Base-by-base conservation (phyloP, 805 yeast species). In the Candida boleticola region DNA sequence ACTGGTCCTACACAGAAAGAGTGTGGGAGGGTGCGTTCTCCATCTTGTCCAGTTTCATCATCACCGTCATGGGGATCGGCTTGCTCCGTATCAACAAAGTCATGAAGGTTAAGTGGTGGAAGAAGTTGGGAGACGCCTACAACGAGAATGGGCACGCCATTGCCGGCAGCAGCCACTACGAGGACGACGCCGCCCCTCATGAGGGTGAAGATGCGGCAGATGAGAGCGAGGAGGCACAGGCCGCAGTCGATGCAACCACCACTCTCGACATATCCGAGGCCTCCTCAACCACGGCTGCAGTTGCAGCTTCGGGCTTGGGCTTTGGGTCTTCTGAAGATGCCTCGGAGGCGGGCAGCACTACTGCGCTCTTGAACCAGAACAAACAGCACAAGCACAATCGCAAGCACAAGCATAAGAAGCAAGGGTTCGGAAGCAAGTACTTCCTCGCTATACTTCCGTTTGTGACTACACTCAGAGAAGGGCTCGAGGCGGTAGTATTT, bases 401-500 rank as follows among this genome's bases (percentile, higher is more conserved):
- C 5, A 17, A 21, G 9, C 7, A 14, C 21, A 38, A 22, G 29
- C n/a, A 23, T 11, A 23, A 23, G 27, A 11, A 11, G 7, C 27
- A 7, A 23, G 18, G 42, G 26, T 75, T 74, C 46, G 57, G 76
- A 34, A 79, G 80, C 46, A 77, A 75, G 54, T 83, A 88, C 57
- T 82, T 92, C 3, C 66, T 85, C 60, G 86, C 84, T 46, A 69
- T 89, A 27, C 64, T 89, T 31, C 97, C 97, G 1, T 82, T 89
- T 54, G 75, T 89, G 36, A 89, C 97, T 1, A 83, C 95, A 3
- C 66, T 89, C 38, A 77, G 97, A 57, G 97, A 89, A 62, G 96
- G 96, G 1, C 67, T 89, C 40, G 97, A 89, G 61, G 96, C 96
- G 0, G 89, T 89, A 29, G 93, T 89, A 2, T 89, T 89, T 53